Evolutionary conservation across 495 filamentous ascomycete species (phyloP).

Genomic region (Sabuloglossum arenarium): DNA sequence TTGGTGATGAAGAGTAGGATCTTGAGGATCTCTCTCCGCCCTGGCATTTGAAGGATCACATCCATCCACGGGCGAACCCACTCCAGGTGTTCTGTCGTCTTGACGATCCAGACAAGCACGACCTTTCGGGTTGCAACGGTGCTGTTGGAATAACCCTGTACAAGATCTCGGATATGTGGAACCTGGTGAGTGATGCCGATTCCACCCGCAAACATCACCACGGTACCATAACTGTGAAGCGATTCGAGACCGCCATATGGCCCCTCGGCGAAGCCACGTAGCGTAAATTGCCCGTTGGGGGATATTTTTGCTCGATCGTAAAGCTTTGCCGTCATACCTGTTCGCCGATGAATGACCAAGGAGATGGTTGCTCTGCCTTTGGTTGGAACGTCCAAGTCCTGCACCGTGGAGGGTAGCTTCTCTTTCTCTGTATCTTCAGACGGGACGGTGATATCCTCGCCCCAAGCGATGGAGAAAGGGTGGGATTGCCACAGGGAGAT

Average conservation of each 20-base stretch:
- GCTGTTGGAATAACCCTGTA: slow-evolving; percentile 48
- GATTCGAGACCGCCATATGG: slow-evolving; percentile 70
- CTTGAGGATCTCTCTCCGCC: slow-evolving; percentile 57
- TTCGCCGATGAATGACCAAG: slow-evolving; percentile 65
- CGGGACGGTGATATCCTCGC: slow-evolving; percentile 17
- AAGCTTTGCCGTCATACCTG: slow-evolving; percentile 70
- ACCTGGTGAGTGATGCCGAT: slow-evolving; percentile 91
- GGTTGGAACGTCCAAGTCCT: slow-evolving; percentile 1
- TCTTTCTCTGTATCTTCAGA: background rate
- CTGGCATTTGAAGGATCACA: slow-evolving; percentile 65
- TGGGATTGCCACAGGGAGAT: slow-evolving; percentile 65
- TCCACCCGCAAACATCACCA: slow-evolving; percentile 76
- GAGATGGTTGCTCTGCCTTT: slow-evolving; percentile 35
- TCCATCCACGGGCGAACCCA: slow-evolving; percentile 97
- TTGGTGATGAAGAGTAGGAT: slow-evolving; percentile 82
- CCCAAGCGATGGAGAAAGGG: slow-evolving; percentile 88
- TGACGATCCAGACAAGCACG: slow-evolving; percentile 78
- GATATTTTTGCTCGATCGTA: slow-evolving; percentile 37
- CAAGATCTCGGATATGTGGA: slow-evolving; percentile 64
- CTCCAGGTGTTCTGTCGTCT: slow-evolving; percentile 68
- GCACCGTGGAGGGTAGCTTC: background rate
- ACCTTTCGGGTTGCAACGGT: slow-evolving; percentile 62
- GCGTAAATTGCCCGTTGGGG: slow-evolving; percentile 22
- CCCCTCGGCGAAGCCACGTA: slow-evolving; percentile 53
- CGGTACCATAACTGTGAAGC: slow-evolving; percentile 77